Evolutionary conservation across 306 rosid genomes (phyloP).

Genomic region (Crataegus laevigata): DNA sequence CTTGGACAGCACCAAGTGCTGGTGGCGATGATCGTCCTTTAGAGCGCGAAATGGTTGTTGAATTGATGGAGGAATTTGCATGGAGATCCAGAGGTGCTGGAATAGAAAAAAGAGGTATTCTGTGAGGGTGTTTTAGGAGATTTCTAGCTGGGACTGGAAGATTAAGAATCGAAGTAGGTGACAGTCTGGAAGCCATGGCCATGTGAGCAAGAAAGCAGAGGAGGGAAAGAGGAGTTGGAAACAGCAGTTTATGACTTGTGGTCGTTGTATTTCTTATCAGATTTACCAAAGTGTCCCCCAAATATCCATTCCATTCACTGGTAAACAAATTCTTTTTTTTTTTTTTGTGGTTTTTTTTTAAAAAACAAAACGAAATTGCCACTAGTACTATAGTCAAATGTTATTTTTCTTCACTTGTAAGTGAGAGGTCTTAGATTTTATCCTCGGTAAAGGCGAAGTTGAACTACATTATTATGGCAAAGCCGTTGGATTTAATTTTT

Average conservation of each 20-base stretch:
- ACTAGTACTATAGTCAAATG: no score
- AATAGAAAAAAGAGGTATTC: constrained; percentile 5
- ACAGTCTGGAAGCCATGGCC: constrained; percentile 51
- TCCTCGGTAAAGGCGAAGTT: fast-evolving
- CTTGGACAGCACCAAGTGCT: constrained; percentile 29
- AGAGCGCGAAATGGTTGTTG: constrained; percentile 32
- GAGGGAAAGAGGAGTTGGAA: background rate
- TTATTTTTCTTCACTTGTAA: no score
- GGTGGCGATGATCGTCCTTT: constrained; percentile 19
- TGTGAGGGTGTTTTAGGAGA: constrained; percentile 21
- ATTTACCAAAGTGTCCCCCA: background rate
- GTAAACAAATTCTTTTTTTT: no score
- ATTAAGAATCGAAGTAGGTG: constrained; percentile 20
- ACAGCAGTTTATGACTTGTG: background rate
- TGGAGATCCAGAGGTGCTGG: constrained; percentile 16
- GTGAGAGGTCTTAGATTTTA: no score
- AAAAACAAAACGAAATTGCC: no score
- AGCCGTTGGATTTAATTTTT: no score
- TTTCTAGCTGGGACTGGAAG: constrained; percentile 12
- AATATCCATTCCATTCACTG: no score
- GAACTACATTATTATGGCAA: no score
- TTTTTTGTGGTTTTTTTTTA: no score
- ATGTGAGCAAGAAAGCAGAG: background rate
- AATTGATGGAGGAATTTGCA: background rate
- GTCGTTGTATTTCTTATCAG: background rate